Evolutionary conservation across 108 stramenopile species (phyloP), one percentile per base, ranked within the genome.

Genomic region (Pseudonitzschia delicatissima): DNA sequence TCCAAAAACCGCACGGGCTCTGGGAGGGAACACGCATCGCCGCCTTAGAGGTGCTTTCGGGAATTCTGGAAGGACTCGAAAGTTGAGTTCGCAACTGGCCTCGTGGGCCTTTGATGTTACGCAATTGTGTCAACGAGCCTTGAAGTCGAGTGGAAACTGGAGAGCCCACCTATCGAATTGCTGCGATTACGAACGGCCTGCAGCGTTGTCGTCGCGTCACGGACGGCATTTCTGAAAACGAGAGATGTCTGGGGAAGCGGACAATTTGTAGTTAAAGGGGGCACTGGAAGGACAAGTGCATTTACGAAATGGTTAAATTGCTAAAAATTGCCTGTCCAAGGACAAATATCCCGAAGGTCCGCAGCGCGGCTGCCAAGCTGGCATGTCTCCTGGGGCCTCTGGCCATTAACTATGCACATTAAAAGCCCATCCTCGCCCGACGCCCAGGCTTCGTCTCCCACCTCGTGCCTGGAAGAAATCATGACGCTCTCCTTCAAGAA

Each of bases 341-440:
- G 0, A 89, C 90, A 63, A 88, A 87, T 65, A 87, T 74, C 57
- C 89, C 89, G 12, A 89, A 93, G 67, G 87, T 93, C 25, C 69
- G 92, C 42, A 65, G 59, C 47, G 74, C 44, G 33, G 86, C 87
- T 4, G 86, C 89, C 5, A 60, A 47, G 21, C 78, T 93, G 69
- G 76, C 84, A 0, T 66, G 82, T 21, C 50, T 83, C 15, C 45
- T 85, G 23, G 85, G 87, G 25, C 91, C 91, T 15, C 61, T 90
- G 35, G 55, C 88, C 17, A 73, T 92, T 47, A 71, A 81, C 9
- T 74, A n/a, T 72, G 25, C 58, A 64, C 39, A 36, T 71, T 45
- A 68, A 77, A 55, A 64, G 75, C 7, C 74, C 82, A 5, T 55
- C 45, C 21, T 66, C 73, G 0, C 73, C 73, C 2, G 73, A 74